Evolutionary conservation across 1,139 yeast genomes (phyloP), one percentile per base, ranked within the genome.

Genomic region (Yamadazyma siamensis): DNA sequence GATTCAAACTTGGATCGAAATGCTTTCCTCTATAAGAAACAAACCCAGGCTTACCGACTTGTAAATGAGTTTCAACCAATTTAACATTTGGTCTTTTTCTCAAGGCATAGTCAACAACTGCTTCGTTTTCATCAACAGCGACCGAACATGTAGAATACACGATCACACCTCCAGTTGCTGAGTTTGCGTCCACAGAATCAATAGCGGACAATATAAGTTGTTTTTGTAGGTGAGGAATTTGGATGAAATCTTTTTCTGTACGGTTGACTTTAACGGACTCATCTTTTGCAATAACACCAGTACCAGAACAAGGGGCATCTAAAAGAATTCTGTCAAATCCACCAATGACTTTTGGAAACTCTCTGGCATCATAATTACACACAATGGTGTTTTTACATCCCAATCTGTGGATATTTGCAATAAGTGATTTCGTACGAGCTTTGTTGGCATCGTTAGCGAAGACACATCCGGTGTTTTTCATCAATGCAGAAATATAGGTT

Each of bases 221-320:
- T 59, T 89, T 91, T 59, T 94, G 99, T 47, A 94, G 71, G 57
- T 89, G 96, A 32, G 98, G 98, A 47, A 94, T 84, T 61, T 91
- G 95, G 47, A 89, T 83, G 57, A 91, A 94, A 61, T 94, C 99
- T 61, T 88, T 88, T 54, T 88, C 97, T 13, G 95, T 87, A 69
- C 97, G 83, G 44, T 84, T 82, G 11, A 86, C 83, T 61, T 94
- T 94, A 40, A 91, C 97, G 31, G 88, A 81, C 53, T 88, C 95
- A 65, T 94, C 98, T 65, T 94, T 94, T 40, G 96, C 94, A 55
- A 94, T 89, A 47, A 94, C 98, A 66, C 99, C 99, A 4, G 98
- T 91, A 67, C 99, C 99, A 3, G 98, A 88, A 65, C 99, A 94
- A 44, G 99, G 99, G 20, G 99, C 98, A 71, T 94, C 99, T 47